Conservation (phyloP, 805 yeast genomes). For the Candida hungchunana region DNA sequence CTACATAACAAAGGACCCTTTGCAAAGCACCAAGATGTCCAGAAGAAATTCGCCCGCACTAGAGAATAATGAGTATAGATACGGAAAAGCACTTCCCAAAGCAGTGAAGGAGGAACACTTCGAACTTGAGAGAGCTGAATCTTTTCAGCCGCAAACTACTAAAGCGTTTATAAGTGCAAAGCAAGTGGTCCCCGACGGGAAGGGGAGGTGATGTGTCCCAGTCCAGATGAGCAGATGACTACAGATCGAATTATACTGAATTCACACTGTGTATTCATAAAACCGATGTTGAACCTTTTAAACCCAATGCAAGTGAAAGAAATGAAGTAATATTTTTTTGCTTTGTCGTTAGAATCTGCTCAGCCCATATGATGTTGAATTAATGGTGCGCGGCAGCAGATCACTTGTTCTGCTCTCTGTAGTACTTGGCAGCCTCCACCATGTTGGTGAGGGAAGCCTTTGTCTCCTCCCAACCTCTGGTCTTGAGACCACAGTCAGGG, state of each 20-base stretch:
- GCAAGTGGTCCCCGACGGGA: no score
- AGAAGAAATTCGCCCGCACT: no score
- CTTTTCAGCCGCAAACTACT: not conserved
- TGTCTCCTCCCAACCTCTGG: conserved; percentile 99
- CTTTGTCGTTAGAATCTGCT: conserved; percentile 11
- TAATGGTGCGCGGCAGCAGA: conserved; percentile 16
- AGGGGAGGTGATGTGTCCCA: no score
- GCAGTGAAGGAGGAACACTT: no score
- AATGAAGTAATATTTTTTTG: conserved; percentile 12
- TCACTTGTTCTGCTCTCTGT: conserved; percentile 50
- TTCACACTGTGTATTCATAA: conserved; percentile 6
- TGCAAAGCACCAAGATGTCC: no score
- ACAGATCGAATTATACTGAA: not conserved
- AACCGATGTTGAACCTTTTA: conserved; percentile 47
- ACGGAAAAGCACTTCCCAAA: no score
- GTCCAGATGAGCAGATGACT: no score
- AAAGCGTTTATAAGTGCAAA: not conserved
- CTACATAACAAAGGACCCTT: no score
- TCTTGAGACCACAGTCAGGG: conserved; percentile 99
- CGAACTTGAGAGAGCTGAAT: no score
- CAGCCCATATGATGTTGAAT: conserved; percentile 23
- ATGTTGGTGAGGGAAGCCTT: conserved; percentile 92
- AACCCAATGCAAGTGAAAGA: conserved; percentile 25
- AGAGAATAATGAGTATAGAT: no score
- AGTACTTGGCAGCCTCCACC: conserved; percentile 98